phyloP scores from a whole-genome alignment of 768 basidiomycete genomes.

The Psilocybe tampanensis region DNA sequence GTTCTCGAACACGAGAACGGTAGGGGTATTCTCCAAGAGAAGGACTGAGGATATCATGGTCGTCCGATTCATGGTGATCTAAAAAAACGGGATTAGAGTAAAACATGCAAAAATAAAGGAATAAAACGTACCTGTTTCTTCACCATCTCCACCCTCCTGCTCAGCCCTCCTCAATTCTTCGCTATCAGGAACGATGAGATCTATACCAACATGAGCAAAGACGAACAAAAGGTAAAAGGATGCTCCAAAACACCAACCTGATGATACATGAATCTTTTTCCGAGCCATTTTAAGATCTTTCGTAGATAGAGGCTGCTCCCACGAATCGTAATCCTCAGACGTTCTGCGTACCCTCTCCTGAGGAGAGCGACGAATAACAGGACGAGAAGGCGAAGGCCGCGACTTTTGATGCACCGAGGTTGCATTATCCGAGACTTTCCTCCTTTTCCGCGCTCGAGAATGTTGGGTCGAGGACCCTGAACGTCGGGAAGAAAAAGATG shows the following conservation, averaged over 20 bases:
- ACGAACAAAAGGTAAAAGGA: not conserved
- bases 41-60: slow-evolving; percentile 16
- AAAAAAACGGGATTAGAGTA: not conserved
- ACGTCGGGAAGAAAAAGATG: slow-evolving; percentile 3
- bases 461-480: slow-evolving; percentile 10
- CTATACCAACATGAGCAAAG: not conserved
- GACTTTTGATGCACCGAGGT: not conserved
- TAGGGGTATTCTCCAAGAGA: slow-evolving; percentile 15
- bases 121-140: not conserved
- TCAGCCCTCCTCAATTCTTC: not conserved
- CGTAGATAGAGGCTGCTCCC: slow-evolving; percentile 29
- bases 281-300: slow-evolving; percentile 23
- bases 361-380: not conserved
- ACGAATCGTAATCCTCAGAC: slow-evolving; percentile 25
- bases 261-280: slow-evolving; percentile 4
- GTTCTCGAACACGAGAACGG: slow-evolving; percentile 16
- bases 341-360: not conserved
- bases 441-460: not conserved
- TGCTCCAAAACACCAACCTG: slow-evolving; percentile 8
- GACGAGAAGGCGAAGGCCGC: too few relatives aligned
- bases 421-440: not conserved
- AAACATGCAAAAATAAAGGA: not conserved
- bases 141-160: not conserved
- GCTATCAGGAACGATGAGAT: slow-evolving; percentile 12
- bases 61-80: slow-evolving; percentile 11